These are phyloP conservation scores for Rhynchosporium agropyri DNA, from an alignment of 2,329 filamentous ascomycete species.

Conservation along the genomic window DNA sequence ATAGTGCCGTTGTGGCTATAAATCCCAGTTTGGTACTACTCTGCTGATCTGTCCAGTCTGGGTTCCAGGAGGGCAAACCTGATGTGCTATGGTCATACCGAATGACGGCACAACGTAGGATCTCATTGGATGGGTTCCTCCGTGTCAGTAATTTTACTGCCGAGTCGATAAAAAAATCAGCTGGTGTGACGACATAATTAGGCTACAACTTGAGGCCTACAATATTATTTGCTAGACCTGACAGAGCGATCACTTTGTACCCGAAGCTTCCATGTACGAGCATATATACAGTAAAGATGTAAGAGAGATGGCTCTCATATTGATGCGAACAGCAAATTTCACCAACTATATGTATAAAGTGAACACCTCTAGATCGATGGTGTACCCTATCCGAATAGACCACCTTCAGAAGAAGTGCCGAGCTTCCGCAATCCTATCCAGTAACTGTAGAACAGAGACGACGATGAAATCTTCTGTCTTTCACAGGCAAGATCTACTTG, in stretches of 20 bases:
- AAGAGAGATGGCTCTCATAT: background rate
- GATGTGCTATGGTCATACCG: background rate
- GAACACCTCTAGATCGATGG: background rate
- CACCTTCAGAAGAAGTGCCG: too few species aligned
- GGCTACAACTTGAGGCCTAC: background rate
- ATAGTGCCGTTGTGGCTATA: background rate
- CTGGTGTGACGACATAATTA: background rate
- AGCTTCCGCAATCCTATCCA: too few species aligned
- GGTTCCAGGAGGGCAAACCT: background rate
- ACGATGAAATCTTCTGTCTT: too few species aligned
- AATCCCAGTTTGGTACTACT: background rate
- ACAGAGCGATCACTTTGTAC: background rate
- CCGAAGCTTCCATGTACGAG: background rate
- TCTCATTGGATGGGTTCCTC: background rate
- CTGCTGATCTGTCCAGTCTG: background rate
- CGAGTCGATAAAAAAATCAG: background rate
- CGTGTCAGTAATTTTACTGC: background rate
- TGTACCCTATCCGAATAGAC: background rate
- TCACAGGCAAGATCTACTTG: too few species aligned
- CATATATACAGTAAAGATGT: background rate
- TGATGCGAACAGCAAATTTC: background rate
- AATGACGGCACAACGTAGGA: background rate
- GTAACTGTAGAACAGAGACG: too few species aligned
- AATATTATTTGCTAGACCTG: background rate
- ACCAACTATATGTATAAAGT: background rate